Conservation (phyloP, 2,329 filamentous ascomycete species). For the Gnomoniopsis smithogilvyi region DNA sequence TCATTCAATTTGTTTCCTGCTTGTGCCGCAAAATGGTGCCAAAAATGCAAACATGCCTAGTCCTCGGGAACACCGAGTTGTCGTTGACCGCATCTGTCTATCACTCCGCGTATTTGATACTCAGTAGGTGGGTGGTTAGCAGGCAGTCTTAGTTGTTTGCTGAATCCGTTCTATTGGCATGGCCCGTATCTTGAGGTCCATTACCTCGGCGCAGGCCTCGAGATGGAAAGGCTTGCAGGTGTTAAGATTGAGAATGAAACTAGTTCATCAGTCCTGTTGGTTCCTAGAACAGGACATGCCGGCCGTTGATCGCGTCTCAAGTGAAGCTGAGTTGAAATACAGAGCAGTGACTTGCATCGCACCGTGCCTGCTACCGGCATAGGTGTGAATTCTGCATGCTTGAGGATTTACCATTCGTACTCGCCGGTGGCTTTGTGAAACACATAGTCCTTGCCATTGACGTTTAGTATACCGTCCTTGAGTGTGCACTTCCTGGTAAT, state of each 20-base stretch:
- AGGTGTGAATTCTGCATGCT: no score
- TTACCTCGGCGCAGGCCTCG: no score
- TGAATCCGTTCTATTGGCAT: no score
- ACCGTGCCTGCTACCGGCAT: background rate
- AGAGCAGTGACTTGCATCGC: background rate
- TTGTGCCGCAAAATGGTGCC: background rate
- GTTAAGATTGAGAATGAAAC: no score
- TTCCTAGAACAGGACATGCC: background rate
- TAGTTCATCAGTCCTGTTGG: background rate
- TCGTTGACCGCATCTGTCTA: background rate
- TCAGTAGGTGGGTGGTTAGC: no score
- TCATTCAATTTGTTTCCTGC: background rate
- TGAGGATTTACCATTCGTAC: constrained; percentile 96
- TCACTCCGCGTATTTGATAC: background rate
- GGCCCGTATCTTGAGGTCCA: no score
- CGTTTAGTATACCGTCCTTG: constrained; percentile 92
- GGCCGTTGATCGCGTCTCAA: background rate
- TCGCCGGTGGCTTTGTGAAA: constrained; percentile 98
- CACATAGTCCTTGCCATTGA: constrained; percentile 92
- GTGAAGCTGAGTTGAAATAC: background rate
- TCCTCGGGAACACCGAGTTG: background rate
- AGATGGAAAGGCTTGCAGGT: no score
- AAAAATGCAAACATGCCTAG: background rate
- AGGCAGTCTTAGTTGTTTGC: background rate
- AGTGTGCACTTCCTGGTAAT: constrained; percentile 85